phyloP scores from a whole-genome alignment of 2,329 filamentous ascomycete genomes.

The Aspergillus sp. region DNA sequence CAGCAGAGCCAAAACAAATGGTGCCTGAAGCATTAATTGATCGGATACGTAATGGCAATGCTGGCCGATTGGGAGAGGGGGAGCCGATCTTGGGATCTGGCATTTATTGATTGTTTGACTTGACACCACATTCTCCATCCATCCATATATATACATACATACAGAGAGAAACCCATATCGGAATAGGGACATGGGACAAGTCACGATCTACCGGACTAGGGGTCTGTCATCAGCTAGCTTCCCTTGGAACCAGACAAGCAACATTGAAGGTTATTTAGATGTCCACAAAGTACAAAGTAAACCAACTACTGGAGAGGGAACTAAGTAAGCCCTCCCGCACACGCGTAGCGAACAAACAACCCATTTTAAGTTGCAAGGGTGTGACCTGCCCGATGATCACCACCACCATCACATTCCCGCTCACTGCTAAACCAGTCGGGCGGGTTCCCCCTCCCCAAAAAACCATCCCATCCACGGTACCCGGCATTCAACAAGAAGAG shows the following conservation, averaged over 20 bases:
- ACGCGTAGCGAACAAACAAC: not conserved
- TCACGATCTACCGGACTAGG: not conserved
- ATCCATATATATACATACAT: too few relatives aligned
- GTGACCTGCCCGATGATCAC: not conserved
- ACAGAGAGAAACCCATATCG: not conserved
- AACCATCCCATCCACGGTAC: too few relatives aligned
- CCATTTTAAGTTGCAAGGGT: too few relatives aligned
- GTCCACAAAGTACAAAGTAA: not conserved
- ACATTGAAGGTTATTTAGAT: slow-evolving; percentile 6
- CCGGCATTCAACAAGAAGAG: too few relatives aligned
- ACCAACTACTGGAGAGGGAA: not conserved
- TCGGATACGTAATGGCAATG: slow-evolving; percentile 20
- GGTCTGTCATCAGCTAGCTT: not conserved
- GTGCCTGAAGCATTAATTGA: slow-evolving; percentile 15
- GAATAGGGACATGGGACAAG: not conserved
- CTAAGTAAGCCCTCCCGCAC: not conserved
- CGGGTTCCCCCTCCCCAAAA: too few relatives aligned
- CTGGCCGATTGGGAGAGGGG: slow-evolving; percentile 8
- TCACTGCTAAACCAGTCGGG: not conserved
- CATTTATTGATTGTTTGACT: too few relatives aligned
- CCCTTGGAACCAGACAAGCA: slow-evolving; percentile 1
- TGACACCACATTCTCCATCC: too few relatives aligned
- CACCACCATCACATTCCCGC: not conserved
- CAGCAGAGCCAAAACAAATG: not conserved
- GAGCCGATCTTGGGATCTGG: not conserved